Evolutionary conservation across 2,329 filamentous ascomycete genomes (phyloP), one percentile per base, ranked within the genome.

Genomic region (Colletotrichum sidae): DNA sequence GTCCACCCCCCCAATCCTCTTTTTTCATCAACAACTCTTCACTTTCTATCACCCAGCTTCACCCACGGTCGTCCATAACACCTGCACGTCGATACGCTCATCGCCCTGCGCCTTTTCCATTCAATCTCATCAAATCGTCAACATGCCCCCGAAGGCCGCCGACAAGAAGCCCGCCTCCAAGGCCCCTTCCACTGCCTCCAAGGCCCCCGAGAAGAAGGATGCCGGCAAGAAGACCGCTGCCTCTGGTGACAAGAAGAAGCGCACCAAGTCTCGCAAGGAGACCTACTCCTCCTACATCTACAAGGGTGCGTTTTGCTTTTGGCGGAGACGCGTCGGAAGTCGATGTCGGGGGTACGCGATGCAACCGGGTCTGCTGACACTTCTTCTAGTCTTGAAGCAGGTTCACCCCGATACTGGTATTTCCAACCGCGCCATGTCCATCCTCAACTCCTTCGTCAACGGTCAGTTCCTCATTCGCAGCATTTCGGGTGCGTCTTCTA

Each of bases 241-340:
- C 69, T 90, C 93, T 79, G 96, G 96, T 71, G 96, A 98, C 76
- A 98, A 98, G 94, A 99, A 99, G 93, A 99, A 98, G 94, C 93
- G 96, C 79, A 97, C 94, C 86, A 99, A 99, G 94, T 93, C 94
- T 73, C 91, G 96, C 85, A 98, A 98, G 92, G 96, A 99, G 89
- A 99, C 96, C n/a, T 99, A 99, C 88, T 96, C 92, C 74, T 96
- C 93, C 61, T 99, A 99, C 90, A 99, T 99, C 85, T 99, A 98
- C 92, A 99, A 98, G 88, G 96, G 95, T 97, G 79, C 33, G 46
- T 46, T 8, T 8, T 15, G 2, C n/a, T 10, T 37, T 51, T 13
- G 35, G 33, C 5, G 1, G 8, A 2, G 54, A 54, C 65, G 38
- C 46, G 42, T 51, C 39, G 44, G 51, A 44, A 53, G 11, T n/a